Percentiles rank a stretch among this genome's conserved stretches.
These are phyloP conservation scores for Tetrapisispora iriomotensis DNA, from an alignment of 805 yeast genomes.

Conservation along the genomic window DNA sequence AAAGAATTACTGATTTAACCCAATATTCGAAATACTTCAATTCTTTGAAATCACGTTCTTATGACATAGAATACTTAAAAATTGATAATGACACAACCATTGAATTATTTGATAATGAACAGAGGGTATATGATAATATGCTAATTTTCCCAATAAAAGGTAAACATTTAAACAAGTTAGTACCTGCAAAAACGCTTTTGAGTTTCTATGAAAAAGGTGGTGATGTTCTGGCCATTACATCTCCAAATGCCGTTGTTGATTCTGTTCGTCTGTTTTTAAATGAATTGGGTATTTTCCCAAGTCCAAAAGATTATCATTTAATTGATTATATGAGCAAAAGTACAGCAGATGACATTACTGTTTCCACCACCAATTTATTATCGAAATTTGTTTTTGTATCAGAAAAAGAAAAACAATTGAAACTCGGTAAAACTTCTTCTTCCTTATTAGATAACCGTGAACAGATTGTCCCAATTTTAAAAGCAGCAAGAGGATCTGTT, in stretches of 20 bases:
- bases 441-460: slow-evolving; percentile 65
- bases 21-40: slow-evolving; percentile 23
- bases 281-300: slow-evolving; percentile 75
- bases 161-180: slow-evolving; percentile 32
- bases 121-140: slow-evolving; percentile 42
- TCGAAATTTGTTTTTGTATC: slow-evolving; percentile 3
- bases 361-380: slow-evolving; percentile 8
- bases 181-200: slow-evolving; percentile 43
- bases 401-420: slow-evolving; percentile 10
- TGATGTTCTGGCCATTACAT: slow-evolving; percentile 55
- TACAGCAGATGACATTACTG: slow-evolving; percentile 4
- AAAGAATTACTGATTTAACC: slow-evolving; percentile 18
- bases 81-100: slow-evolving; percentile 18
- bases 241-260: slow-evolving; percentile 45
- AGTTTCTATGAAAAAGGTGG: slow-evolving; percentile 61
- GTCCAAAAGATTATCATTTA: slow-evolving; percentile 60
- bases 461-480: slow-evolving; percentile 57
- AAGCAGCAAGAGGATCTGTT: slow-evolving; percentile 56
- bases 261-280: slow-evolving; percentile 56
- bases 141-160: slow-evolving; percentile 50
- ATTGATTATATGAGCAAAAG: slow-evolving; percentile 51
- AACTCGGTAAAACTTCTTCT: slow-evolving; percentile 43
- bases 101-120: slow-evolving; percentile 30
- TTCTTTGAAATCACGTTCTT: slow-evolving; percentile 27
- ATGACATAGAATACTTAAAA: slow-evolving; percentile 22